Evolutionary conservation across 306 rosid species (phyloP).

Genomic region (Begonia fuchsioides): DNA sequence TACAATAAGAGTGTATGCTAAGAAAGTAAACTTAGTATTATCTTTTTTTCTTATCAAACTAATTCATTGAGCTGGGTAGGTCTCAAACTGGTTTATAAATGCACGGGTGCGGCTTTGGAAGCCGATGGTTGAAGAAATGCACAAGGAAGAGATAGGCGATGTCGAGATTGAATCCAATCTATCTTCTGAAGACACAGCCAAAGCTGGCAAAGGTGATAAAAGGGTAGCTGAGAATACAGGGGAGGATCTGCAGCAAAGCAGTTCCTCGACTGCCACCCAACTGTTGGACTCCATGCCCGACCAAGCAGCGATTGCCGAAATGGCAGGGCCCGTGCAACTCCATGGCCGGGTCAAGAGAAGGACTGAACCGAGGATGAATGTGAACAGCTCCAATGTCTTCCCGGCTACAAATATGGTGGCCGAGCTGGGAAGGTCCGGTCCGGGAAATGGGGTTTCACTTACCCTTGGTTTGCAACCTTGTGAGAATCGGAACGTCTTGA

Average conservation of each 20-base stretch:
- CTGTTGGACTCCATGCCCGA: slow-evolving; percentile 32
- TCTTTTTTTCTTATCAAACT: too few relatives aligned
- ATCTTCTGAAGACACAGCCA: slow-evolving; percentile 46
- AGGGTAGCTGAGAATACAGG: slow-evolving; percentile 27
- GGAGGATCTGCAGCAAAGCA: slow-evolving; percentile 44
- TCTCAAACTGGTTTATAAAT: slow-evolving; percentile 83
- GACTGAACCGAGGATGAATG: slow-evolving; percentile 30
- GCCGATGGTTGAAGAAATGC: slow-evolving; percentile 86
- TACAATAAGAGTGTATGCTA: too few relatives aligned
- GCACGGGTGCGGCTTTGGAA: slow-evolving; percentile 87
- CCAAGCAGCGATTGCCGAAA: slow-evolving; percentile 27
- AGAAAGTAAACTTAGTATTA: too few relatives aligned
- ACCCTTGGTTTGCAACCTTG: slow-evolving; percentile 72
- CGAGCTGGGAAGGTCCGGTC: slow-evolving; percentile 40
- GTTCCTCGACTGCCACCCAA: slow-evolving; percentile 28
- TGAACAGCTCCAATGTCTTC: slow-evolving; percentile 27
- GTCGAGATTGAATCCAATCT: slow-evolving; percentile 49
- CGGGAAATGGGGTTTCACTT: slow-evolving; percentile 47
- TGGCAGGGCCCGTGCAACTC: slow-evolving; percentile 20
- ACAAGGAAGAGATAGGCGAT: slow-evolving; percentile 62
- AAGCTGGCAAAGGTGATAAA: slow-evolving; percentile 30
- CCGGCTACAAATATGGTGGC: slow-evolving; percentile 33
- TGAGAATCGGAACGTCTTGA: slow-evolving; percentile 38
- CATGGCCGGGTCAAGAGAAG: slow-evolving; percentile 13
- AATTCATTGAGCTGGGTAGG: slow-evolving; percentile 20